Conservation (phyloP, 2,329 filamentous ascomycete genomes). For the Xylariaceae sp. region DNA sequence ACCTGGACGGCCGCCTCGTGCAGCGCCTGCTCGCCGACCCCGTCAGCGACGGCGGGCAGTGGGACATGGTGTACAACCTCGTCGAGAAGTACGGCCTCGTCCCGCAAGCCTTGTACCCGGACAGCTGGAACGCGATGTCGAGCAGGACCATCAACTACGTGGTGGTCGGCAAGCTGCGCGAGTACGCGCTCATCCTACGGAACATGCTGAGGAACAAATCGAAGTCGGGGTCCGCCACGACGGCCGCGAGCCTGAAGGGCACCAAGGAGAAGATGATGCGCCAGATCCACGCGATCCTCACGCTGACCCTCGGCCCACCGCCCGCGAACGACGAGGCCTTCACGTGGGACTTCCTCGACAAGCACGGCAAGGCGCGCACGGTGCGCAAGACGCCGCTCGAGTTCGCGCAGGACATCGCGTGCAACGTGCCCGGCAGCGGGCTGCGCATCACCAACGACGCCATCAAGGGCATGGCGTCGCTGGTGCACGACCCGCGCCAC, state of each 20-base stretch:
- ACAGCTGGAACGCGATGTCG: conserved; percentile 78
- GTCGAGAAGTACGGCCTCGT: conserved; percentile 89
- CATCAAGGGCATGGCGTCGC: conserved; percentile 74
- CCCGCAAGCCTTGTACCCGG: conserved; percentile 80
- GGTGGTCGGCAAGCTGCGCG: conserved; percentile 84
- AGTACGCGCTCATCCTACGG: conserved; percentile 78
- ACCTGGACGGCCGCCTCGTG: conserved; percentile 74
- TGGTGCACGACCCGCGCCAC: conserved; percentile 87
- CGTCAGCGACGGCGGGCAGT: conserved; percentile 83
- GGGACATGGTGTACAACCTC: conserved; percentile 90
- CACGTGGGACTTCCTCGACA: conserved; percentile 80
- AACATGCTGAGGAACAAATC: conserved; percentile 50
- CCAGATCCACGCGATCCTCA: conserved; percentile 82
- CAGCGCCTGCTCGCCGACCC: conserved; percentile 71
- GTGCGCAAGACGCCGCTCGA: conserved; percentile 70
- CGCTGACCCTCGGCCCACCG: conserved; percentile 80
- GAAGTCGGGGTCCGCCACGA: conserved; percentile 37
- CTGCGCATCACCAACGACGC: conserved; percentile 57
- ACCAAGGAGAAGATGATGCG: conserved; percentile 77
- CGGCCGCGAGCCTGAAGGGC: conserved; percentile 48
- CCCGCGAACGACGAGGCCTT: conserved; percentile 73
- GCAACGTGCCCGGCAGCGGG: conserved; percentile 52
- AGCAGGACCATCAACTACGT: conserved; percentile 73
- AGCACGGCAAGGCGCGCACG: conserved; percentile 66
- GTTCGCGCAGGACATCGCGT: conserved; percentile 72